Percentiles rank a stretch among this genome's conserved stretches.
These are phyloP conservation scores for Bifiguratus adelaidae DNA, from an alignment of 192 early-diverging fungal genomes.

Conservation along the genomic window DNA sequence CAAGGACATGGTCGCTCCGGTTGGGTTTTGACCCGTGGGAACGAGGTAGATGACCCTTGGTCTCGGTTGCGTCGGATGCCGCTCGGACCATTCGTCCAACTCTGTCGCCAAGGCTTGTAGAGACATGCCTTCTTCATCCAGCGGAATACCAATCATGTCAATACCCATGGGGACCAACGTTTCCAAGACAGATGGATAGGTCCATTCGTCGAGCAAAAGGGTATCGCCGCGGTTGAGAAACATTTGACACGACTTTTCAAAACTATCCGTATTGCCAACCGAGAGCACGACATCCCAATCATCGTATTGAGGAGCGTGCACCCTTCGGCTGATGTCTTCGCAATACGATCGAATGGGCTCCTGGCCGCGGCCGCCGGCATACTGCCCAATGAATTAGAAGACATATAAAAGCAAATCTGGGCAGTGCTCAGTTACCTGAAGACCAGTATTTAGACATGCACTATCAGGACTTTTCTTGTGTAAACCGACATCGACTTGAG, in stretches of 20 bases:
- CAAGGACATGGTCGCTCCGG: slow-evolving; percentile 68
- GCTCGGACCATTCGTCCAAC: slow-evolving; percentile 23
- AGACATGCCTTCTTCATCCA: slow-evolving; percentile 52
- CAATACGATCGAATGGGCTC: slow-evolving; percentile 29
- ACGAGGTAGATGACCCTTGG: slow-evolving; percentile 58
- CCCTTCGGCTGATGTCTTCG: slow-evolving; percentile 27
- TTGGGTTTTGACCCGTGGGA: slow-evolving; percentile 83
- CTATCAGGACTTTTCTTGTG: slow-evolving; percentile 13
- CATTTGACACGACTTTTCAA: slow-evolving; percentile 41
- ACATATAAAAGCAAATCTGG: neutral
- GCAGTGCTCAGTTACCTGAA: slow-evolving; percentile 19
- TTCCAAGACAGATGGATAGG: slow-evolving; percentile 48
- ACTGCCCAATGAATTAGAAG: slow-evolving; percentile 32
- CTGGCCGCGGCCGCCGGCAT: slow-evolving; percentile 42
- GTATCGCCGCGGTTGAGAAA: slow-evolving; percentile 46
- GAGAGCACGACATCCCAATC: slow-evolving; percentile 60
- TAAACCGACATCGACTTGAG: slow-evolving; percentile 36
- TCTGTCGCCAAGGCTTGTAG: slow-evolving; percentile 37
- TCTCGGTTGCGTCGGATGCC: slow-evolving; percentile 17
- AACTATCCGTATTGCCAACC: slow-evolving; percentile 50
- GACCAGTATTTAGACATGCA: slow-evolving; percentile 11
- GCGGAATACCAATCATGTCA: slow-evolving; percentile 26
- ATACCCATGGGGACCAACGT: slow-evolving; percentile 38
- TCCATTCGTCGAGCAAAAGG: slow-evolving; percentile 52
- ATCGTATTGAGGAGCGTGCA: slow-evolving; percentile 37